Conservation (phyloP, 495 filamentous ascomycete genomes). For the Letharia columbiana region DNA sequence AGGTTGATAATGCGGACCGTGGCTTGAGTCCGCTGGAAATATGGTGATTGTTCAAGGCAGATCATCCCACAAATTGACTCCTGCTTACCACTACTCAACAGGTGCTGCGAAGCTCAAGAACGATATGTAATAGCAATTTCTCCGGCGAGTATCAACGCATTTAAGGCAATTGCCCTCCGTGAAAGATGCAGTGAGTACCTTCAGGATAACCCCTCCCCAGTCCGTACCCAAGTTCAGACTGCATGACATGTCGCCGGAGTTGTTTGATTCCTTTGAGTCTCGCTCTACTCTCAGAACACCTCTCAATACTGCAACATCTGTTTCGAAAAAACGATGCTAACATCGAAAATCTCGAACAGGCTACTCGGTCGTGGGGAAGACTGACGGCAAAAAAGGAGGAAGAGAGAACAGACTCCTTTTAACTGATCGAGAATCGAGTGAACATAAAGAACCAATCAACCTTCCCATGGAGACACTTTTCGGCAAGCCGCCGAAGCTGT, state of each 20-base stretch:
- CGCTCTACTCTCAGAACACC: too few species aligned
- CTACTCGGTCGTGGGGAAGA: constrained; percentile 84
- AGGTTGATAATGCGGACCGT: constrained; percentile 79
- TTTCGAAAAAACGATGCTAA: background rate
- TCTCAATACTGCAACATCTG: too few species aligned
- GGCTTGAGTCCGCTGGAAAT: constrained; percentile 57
- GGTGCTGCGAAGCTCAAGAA: constrained; percentile 93
- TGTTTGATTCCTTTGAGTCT: too few species aligned
- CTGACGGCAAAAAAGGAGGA: constrained; percentile 48
- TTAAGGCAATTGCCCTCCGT: constrained; percentile 71
- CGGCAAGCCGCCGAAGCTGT: constrained; percentile 80
- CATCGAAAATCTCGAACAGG: constrained; percentile 33
- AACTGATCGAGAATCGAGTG: constrained; percentile 69
- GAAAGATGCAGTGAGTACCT: constrained; percentile 57
- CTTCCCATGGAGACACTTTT: constrained; percentile 87
- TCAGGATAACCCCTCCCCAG: background rate
- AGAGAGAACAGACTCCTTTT: constrained; percentile 65
- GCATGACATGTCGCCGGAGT: background rate
- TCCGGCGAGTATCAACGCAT: constrained; percentile 67
- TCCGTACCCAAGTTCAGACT: background rate
- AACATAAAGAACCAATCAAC: constrained; percentile 74
- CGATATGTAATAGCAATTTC: constrained; percentile 84
- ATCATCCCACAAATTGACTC: background rate
- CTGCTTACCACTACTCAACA: background rate
- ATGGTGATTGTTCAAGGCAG: constrained; percentile 34